phyloP scores from a whole-genome alignment of 176 grass and related monocot species.

The Panicum miliaceum region DNA sequence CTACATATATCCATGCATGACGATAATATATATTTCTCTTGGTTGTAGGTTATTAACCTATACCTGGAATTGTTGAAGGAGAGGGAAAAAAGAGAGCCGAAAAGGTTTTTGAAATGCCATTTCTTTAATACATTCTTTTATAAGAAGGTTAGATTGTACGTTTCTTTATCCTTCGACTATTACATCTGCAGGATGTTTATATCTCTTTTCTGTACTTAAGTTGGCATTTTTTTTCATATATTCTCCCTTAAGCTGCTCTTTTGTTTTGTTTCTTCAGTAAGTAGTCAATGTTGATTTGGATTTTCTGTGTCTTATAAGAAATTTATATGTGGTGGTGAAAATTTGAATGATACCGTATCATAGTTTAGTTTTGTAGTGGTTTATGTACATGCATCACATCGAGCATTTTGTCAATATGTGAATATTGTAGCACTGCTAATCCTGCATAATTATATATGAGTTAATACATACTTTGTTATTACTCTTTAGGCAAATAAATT shows the following conservation, averaged over 20 bases:
- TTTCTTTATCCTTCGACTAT: conserved; percentile 24
- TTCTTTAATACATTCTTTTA: conserved; percentile 99
- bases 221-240: not conserved
- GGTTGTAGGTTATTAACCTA: conserved; percentile 81
- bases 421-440: not conserved
- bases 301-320: conserved; percentile 2
- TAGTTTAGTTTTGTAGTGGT: conserved; percentile 8
- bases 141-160: conserved; percentile 73
- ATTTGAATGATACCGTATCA: not conserved
- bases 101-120: conserved; percentile 80
- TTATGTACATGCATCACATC: conserved; percentile 5
- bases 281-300: not conserved
- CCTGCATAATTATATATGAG: not conserved
- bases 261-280: conserved; percentile 4
- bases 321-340: not conserved
- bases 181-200: not conserved
- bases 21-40: conserved; percentile 28
- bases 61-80: conserved; percentile 92
- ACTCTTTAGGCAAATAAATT: conserved; percentile 1
- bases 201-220: not conserved
- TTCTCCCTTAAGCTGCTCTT: not conserved
- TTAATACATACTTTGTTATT: not conserved
- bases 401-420: not conserved
- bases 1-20: conserved; percentile 22
- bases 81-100: conserved; percentile 68